Evolutionary conservation across 2,329 filamentous ascomycete species (phyloP).

Genomic region (Helminthosporium solani): DNA sequence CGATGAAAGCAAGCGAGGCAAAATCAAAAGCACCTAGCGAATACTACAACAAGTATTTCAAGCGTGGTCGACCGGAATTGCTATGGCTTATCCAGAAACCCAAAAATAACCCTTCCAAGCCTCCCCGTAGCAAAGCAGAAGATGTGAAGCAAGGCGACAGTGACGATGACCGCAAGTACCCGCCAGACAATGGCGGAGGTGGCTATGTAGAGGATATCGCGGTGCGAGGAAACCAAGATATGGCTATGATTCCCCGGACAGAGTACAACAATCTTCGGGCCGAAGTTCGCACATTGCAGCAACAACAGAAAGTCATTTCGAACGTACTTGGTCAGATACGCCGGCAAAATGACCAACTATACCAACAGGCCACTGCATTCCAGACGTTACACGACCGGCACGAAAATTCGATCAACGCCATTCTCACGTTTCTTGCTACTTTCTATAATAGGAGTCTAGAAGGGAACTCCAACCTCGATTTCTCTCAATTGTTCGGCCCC

Average conservation of each 20-base stretch:
- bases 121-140: conserved; percentile 55
- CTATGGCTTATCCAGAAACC: conserved; percentile 97
- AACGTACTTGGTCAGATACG: conserved; percentile 77
- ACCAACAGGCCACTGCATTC: conserved; percentile 83
- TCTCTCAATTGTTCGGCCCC: conserved; percentile 80
- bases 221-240: conserved; percentile 42
- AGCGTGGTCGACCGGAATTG: conserved; percentile 85
- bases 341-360: conserved; percentile 83
- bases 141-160: conserved; percentile 67
- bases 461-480: conserved; percentile 73
- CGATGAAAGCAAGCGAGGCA: conserved; percentile 93
- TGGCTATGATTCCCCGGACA: conserved; percentile 62
- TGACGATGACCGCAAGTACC: conserved; percentile 59
- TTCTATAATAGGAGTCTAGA: conserved; percentile 94
- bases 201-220: conserved; percentile 46
- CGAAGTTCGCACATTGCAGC: conserved; percentile 78
- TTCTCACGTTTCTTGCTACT: conserved; percentile 92
- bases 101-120: conserved; percentile 60
- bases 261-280: conserved; percentile 76
- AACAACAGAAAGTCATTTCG: conserved; percentile 84
- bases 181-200: conserved; percentile 47
- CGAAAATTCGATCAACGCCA: conserved; percentile 98
- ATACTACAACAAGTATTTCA: conserved; percentile 96
- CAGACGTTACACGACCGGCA: conserved; percentile 93
- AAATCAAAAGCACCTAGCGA: conserved; percentile 98